Evolutionary conservation across 176 grass and related monocot genomes (phyloP).

Genomic region (Aechmea fasciata): DNA sequence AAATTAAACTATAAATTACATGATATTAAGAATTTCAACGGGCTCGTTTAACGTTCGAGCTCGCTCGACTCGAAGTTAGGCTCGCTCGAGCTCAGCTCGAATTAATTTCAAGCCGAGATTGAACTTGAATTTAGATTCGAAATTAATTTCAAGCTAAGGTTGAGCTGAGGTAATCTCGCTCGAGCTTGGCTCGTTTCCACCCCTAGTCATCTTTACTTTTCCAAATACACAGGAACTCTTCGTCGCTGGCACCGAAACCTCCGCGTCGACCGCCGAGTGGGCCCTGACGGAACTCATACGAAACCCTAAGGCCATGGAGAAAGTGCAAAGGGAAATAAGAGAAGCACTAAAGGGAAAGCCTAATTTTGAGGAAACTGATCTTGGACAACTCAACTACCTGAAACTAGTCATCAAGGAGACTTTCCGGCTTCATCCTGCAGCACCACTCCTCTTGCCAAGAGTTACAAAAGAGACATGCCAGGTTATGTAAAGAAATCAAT

Average conservation of each 20-base stretch:
- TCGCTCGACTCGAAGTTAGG: no score
- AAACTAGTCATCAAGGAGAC: conserved; percentile 37
- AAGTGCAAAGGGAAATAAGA: conserved; percentile 31
- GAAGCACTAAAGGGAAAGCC: neutral
- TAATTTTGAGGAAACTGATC: conserved; percentile 11
- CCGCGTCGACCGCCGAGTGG: conserved; percentile 32
- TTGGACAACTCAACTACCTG: conserved; percentile 21
- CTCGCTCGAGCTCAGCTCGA: no score
- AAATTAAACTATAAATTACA: no score
- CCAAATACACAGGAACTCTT: conserved; percentile 38
- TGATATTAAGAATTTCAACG: no score
- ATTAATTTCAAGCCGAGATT: no score
- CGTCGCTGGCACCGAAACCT: conserved; percentile 32
- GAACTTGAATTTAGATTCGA: no score
- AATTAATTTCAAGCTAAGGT: no score
- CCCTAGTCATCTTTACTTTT: no score
- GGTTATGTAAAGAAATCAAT: conserved; percentile 11
- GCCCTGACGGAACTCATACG: conserved; percentile 32
- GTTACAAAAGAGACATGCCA: conserved; percentile 9
- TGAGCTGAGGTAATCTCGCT: no score
- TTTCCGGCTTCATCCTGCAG: conserved; percentile 41
- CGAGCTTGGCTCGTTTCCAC: no score
- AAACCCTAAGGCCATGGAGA: conserved; percentile 18
- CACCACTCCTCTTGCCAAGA: conserved; percentile 23
- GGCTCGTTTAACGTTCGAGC: no score